Evolutionary conservation across 305 asterid genomes (phyloP).

Genomic region (Fraxinus sp.): DNA sequence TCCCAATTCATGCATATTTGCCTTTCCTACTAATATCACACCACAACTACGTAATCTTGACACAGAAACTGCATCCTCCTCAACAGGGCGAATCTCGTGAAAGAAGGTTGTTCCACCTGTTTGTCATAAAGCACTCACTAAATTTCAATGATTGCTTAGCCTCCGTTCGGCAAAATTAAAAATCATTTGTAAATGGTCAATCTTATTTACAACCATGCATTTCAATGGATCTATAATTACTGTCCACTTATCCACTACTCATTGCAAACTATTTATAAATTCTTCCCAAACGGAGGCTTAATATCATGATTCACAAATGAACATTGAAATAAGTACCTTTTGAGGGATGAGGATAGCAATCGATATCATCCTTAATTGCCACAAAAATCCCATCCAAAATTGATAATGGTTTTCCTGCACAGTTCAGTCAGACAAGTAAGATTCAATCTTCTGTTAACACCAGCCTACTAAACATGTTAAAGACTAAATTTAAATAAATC

Average conservation of each 20-base stretch:
- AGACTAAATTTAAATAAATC: neutral
- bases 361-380: constrained; percentile 96
- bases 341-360: constrained; percentile 80
- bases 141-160: constrained; percentile 15
- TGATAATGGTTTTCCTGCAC: constrained; percentile 77
- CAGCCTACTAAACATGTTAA: neutral
- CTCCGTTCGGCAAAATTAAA: neutral
- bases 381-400: constrained; percentile 87
- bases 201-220: neutral
- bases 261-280: neutral
- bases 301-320: neutral
- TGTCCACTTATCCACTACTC: neutral
- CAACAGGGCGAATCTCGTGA: constrained; percentile 69
- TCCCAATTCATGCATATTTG: constrained; percentile 98
- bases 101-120: constrained; percentile 90
- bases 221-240: neutral
- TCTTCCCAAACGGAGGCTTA: neutral
- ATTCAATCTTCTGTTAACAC: constrained; percentile 19
- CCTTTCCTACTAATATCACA: constrained; percentile 90
- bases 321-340: constrained; percentile 51
- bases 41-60: constrained; percentile 85
- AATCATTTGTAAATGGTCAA: neutral
- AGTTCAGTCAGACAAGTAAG: constrained; percentile 15
- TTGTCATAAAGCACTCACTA: constrained; percentile 30
- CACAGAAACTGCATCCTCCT: constrained; percentile 71